Conservation (phyloP, 371 early-diverging fungal genomes). For the Mortierella sp. region DNA sequence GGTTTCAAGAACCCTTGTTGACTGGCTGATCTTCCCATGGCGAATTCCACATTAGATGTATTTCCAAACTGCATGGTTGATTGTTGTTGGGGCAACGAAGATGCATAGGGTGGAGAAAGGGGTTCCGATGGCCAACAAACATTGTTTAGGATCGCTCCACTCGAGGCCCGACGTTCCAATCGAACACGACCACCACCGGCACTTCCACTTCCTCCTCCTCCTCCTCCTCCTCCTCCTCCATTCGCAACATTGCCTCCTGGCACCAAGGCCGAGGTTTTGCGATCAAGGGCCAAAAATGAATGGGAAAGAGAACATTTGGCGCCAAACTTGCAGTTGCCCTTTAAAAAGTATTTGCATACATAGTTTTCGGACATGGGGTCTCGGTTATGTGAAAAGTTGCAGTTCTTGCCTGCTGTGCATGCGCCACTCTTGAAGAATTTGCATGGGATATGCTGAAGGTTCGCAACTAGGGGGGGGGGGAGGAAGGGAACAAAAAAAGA, state of each 20-base stretch:
- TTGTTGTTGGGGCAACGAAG: constrained; percentile 25
- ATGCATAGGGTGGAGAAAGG: constrained; percentile 42
- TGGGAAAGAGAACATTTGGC: constrained; percentile 81
- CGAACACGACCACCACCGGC: constrained; percentile 15
- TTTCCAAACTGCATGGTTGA: constrained; percentile 20
- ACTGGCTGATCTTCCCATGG: constrained; percentile 23
- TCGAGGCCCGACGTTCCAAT: constrained; percentile 37
- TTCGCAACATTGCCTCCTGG: constrained; percentile 6
- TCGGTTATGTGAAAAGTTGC: constrained; percentile 79
- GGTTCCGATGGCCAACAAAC: constrained; percentile 46
- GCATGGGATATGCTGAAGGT: constrained; percentile 79
- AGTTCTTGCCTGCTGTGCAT: constrained; percentile 82
- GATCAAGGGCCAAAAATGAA: constrained; percentile 42
- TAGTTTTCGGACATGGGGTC: constrained; percentile 66
- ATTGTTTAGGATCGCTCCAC: constrained; percentile 38
- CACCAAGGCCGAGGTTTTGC: constrained; percentile 40
- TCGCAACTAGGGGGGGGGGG: constrained; percentile 51
- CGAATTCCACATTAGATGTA: constrained; percentile 34
- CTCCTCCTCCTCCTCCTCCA: constrained; percentile 14
- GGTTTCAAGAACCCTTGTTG: constrained; percentile 29
- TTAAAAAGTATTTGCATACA: constrained; percentile 81
- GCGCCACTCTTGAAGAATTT: constrained; percentile 83
- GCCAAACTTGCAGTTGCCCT: constrained; percentile 87
- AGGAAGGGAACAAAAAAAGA: too few species aligned
- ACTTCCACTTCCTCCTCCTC: constrained; percentile 12